Evolutionary conservation across 345 rosid species (phyloP).

Genomic region (Citrus trifoliata): DNA sequence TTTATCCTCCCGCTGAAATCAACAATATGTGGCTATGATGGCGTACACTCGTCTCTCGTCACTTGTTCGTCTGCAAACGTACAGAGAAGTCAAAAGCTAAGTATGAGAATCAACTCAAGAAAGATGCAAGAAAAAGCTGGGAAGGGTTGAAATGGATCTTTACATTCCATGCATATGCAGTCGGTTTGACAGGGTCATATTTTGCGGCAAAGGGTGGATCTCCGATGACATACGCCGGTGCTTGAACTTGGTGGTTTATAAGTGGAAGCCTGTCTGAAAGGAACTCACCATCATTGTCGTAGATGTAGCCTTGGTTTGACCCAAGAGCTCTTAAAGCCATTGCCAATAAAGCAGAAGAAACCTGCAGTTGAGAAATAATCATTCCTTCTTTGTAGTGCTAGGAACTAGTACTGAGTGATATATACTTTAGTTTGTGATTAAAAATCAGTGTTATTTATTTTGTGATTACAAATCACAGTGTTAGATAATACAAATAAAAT

Average conservation of each 20-base stretch:
- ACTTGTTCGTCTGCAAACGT: slow-evolving; percentile 16
- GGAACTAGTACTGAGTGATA: not conserved
- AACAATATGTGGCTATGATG: not conserved
- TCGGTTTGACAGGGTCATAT: slow-evolving; percentile 8
- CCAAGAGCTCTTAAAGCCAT: slow-evolving; percentile 34
- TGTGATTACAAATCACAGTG: not conserved
- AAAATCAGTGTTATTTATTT: not conserved
- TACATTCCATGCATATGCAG: slow-evolving; percentile 23
- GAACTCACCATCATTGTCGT: slow-evolving; percentile 32
- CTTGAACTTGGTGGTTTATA: slow-evolving; percentile 20
- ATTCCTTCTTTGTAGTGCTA: not conserved
- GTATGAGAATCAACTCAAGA: not conserved
- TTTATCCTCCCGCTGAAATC: not conserved
- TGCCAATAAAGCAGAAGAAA: slow-evolving; percentile 30
- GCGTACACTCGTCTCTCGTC: not conserved
- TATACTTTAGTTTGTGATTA: not conserved
- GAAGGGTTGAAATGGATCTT: not conserved
- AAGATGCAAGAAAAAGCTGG: not conserved
- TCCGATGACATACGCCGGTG: slow-evolving; percentile 15
- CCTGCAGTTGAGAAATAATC: slow-evolving; percentile 24
- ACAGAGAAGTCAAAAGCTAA: not conserved
- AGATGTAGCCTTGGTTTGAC: slow-evolving; percentile 9
- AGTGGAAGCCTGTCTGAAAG: slow-evolving; percentile 33
- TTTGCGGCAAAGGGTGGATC: slow-evolving; percentile 14
- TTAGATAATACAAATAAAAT: not conserved